Evolutionary conservation across 1,284 basidiomycete genomes (phyloP).

Genomic region (Inonotus hispidus): DNA sequence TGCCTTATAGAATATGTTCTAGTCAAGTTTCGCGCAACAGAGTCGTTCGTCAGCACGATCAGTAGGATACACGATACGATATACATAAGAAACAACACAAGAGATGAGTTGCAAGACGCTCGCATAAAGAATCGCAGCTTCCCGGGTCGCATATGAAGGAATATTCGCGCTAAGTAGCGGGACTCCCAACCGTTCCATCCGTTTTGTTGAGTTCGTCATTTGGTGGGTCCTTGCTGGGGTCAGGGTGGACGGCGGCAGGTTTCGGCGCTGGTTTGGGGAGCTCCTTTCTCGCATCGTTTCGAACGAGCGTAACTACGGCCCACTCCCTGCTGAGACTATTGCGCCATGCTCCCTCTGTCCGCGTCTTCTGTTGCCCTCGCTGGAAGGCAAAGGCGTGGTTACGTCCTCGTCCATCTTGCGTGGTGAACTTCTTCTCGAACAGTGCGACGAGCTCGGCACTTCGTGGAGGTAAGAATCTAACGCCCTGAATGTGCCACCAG

Average conservation of each 20-base stretch:
- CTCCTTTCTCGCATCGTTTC: conserved; percentile 10
- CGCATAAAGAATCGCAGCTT: too few relatives aligned
- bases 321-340: conserved; percentile 6
- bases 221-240: neutral
- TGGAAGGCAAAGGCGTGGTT: neutral
- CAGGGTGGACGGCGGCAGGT: neutral
- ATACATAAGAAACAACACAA: too few relatives aligned
- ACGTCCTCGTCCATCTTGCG: neutral
- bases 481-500: conserved; percentile 7
- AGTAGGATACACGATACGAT: too few relatives aligned
- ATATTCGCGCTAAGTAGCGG: neutral
- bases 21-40: too few relatives aligned
- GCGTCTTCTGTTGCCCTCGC: neutral
- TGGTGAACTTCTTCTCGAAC: conserved; percentile 11
- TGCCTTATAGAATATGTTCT: neutral
- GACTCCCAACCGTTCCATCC: neutral
- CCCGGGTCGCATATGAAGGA: neutral
- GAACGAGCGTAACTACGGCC: conserved; percentile 9
- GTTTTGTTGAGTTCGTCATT: neutral
- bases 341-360: conserved; percentile 9
- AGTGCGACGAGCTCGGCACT: conserved; percentile 6
- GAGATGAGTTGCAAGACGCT: too few relatives aligned
- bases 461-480: conserved; percentile 2
- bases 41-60: too few relatives aligned
- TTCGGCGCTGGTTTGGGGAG: neutral